Base-by-base conservation (phyloP, 2,329 filamentous ascomycete genomes). In the Dactylellina haptotyla region DNA sequence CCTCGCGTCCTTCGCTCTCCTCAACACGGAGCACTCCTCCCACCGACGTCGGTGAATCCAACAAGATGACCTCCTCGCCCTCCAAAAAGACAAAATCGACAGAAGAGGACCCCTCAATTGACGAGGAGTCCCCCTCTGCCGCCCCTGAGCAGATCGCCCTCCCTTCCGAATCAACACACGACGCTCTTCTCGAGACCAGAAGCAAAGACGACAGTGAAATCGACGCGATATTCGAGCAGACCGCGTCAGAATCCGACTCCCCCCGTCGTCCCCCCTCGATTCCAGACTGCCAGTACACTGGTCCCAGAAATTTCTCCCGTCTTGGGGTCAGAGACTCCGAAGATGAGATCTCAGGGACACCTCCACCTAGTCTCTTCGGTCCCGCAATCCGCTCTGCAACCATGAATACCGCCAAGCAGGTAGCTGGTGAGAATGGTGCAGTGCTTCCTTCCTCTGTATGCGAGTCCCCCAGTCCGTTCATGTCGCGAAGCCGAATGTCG, bases 201-300 rank as follows among this genome's bases (percentile, higher is more conserved):
- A 63, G 51, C 26, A 61, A 66, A 26, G 69, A 74, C 34, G 63
- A 58, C 28, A 56, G 54, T 46, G 69, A 74, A 41, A 67, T 74
- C 45, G 69, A 74, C 37, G 69, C 69, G 34, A 74, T 74, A 50
- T 74, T 74, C 32, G 69, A 74, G 28, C 61, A 74, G 39, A 66
- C 61, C 48, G 48, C 46, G 16, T 74, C 69, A 2, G 69, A 74
- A 62, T 61, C 54, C 30, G 69, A 67, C 12, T 74, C 69, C 18
- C 61, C 63, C 30, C 62, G 57, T 37, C 61, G 62, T 14, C 61
- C 46, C 16, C 69, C 63, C 39, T 66, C 61, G 8, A 74, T 74
- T 50, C 69, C 69, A 20, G 69, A 74, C 12, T 66, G 67, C 20
- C 54, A 67, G 9, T 67, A 59, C 30, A 59, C 26, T 34, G 69